A percentile compares a stretch with the other conserved stretches of the same genome.
Evolutionary conservation across 2,329 filamentous ascomycete genomes (phyloP).

Genomic region (Penicillium rolfsii): DNA sequence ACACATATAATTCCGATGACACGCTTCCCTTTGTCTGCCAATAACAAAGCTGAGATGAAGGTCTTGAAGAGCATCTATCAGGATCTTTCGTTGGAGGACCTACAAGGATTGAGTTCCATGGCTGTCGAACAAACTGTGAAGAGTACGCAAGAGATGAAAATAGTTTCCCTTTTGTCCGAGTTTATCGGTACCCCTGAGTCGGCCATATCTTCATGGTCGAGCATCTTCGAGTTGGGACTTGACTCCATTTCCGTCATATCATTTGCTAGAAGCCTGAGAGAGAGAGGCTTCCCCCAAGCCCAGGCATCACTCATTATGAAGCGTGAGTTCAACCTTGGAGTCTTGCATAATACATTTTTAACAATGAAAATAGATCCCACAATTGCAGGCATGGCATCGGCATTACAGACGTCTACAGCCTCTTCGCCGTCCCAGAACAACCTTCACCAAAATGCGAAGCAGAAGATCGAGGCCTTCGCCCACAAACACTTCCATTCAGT

Average conservation of each 20-base stretch:
- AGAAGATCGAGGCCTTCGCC: conserved; percentile 65
- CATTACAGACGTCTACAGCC: conserved; percentile 19
- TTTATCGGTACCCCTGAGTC: conserved; percentile 54
- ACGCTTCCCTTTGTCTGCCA: conserved; percentile 76
- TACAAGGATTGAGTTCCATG: conserved; percentile 60
- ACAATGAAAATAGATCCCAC: conserved; percentile 39
- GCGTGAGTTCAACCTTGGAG: conserved; percentile 47
- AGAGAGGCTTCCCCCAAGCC: conserved; percentile 62
- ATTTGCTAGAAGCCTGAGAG: conserved; percentile 67
- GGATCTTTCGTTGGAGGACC: conserved; percentile 59
- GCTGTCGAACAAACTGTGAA: conserved; percentile 30
- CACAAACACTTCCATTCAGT: conserved; percentile 62
- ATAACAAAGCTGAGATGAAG: conserved; percentile 85
- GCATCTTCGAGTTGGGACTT: conserved; percentile 81
- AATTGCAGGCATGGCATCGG: conserved; percentile 45
- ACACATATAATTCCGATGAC: conserved; percentile 76
- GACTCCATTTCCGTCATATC: conserved; percentile 84
- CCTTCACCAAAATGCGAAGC: conserved; percentile 56
- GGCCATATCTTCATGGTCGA: conserved; percentile 60
- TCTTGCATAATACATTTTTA: neutral
- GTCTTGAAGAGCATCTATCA: conserved; percentile 69
- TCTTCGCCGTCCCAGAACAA: conserved; percentile 16
- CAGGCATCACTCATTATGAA: conserved; percentile 70
- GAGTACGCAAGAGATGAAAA: conserved; percentile 41
- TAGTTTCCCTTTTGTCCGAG: conserved; percentile 60